Evolutionary conservation across 345 rosid genomes (phyloP).

Genomic region (Lumnitzera racemosa): DNA sequence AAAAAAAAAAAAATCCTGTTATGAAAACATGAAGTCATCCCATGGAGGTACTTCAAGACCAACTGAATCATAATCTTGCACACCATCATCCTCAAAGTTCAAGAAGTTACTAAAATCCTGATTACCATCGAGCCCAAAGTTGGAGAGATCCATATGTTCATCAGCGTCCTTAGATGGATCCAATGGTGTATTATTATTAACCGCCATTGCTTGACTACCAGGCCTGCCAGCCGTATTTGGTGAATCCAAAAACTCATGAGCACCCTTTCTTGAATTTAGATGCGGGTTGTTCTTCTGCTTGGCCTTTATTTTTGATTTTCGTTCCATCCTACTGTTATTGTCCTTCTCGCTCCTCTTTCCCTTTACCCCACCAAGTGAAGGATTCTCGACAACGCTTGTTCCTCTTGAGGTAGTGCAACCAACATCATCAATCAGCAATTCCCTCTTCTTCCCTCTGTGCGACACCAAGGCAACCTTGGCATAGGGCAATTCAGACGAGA

Average conservation of each 20-base stretch:
- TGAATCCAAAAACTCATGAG: slow-evolving; percentile 16
- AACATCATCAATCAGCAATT: slow-evolving; percentile 66
- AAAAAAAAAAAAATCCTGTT: not conserved
- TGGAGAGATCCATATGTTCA: slow-evolving; percentile 40
- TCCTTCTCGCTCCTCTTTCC: slow-evolving; percentile 55
- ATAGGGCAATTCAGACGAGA: slow-evolving; percentile 16
- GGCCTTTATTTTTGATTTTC: slow-evolving; percentile 46
- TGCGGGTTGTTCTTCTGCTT: slow-evolving; percentile 52
- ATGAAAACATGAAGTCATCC: slow-evolving; percentile 70
- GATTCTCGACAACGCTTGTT: slow-evolving; percentile 38
- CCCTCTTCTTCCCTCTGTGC: slow-evolving; percentile 34
- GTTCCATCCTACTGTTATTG: slow-evolving; percentile 17
- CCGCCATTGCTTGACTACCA: not conserved
- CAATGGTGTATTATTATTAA: not conserved
- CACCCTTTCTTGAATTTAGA: slow-evolving; percentile 21
- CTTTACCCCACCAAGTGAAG: slow-evolving; percentile 33
- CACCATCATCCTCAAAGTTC: slow-evolving; percentile 55
- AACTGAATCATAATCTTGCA: slow-evolving; percentile 62
- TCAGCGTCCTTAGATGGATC: slow-evolving; percentile 31
- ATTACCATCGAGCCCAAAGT: slow-evolving; percentile 22
- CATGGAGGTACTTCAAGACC: slow-evolving; percentile 80
- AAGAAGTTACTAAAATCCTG: slow-evolving; percentile 64
- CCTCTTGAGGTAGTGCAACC: slow-evolving; percentile 72
- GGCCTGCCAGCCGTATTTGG: slow-evolving; percentile 5
- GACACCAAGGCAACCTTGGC: slow-evolving; percentile 13